Conservation (phyloP, 1,139 yeast genomes). For the Arxiozyma heterogenica region DNA sequence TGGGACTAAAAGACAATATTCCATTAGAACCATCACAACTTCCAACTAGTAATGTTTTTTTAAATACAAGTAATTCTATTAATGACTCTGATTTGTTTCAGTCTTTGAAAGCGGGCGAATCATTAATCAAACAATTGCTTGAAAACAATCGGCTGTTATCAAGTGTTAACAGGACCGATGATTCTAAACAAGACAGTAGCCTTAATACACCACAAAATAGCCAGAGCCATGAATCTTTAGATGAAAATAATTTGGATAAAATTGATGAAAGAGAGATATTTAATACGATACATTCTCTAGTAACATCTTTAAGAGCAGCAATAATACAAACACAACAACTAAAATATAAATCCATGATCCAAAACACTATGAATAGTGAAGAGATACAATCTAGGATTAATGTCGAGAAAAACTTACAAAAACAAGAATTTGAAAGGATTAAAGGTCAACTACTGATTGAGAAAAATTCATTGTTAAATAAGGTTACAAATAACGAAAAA, state of each 20-base stretch:
- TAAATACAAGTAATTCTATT: too few relatives aligned
- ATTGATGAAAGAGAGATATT: conserved; percentile 3
- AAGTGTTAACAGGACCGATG: background rate
- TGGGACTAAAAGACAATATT: background rate
- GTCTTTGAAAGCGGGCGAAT: background rate
- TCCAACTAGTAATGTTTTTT: background rate
- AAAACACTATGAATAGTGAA: conserved; percentile 24
- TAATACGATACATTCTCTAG: conserved; percentile 10
- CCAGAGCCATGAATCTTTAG: background rate
- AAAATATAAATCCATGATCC: conserved; percentile 35
- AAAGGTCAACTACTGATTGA: conserved; percentile 29
- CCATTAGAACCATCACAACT: background rate
- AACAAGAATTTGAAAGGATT: conserved; percentile 42
- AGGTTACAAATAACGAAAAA: conserved; percentile 34
- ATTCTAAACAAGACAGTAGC: background rate
- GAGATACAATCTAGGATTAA: conserved; percentile 37
- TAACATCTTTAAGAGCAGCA: conserved; percentile 11
- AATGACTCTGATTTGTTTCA: background rate
- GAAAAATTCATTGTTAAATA: conserved; percentile 32
- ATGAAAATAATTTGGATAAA: background rate
- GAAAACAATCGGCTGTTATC: background rate
- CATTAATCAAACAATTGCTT: background rate
- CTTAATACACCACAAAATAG: background rate
- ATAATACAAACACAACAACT: conserved; percentile 24
- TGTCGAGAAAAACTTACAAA: conserved; percentile 39